These are phyloP conservation scores for Calonectria leucothoes DNA, from an alignment of 2,329 filamentous ascomycete species.

Conservation along the genomic window DNA sequence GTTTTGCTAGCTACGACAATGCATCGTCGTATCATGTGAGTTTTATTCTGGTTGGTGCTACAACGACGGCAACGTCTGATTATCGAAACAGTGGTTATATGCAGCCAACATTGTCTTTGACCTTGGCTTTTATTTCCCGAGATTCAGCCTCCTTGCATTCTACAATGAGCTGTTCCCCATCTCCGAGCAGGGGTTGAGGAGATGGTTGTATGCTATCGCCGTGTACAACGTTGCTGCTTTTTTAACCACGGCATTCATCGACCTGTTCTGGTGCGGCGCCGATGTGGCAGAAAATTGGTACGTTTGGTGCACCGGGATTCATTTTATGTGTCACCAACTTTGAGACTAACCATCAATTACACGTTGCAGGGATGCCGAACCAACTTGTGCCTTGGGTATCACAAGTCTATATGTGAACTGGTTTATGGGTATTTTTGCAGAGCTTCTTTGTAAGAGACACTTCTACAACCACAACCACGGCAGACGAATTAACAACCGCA, in stretches of 20 bases:
- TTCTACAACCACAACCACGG: neutral
- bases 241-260: neutral
- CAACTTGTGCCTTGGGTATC: neutral
- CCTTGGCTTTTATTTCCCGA: neutral
- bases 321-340: neutral
- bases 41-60: no score
- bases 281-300: neutral
- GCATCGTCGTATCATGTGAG: neutral
- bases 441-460: neutral
- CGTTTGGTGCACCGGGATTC: neutral
- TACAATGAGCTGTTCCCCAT: conserved; percentile 2
- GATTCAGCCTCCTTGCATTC: neutral
- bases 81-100: neutral
- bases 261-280: neutral
- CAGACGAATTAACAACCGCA: neutral
- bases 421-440: neutral
- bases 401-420: neutral
- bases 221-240: neutral
- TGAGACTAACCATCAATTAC: neutral
- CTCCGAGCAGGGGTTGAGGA: neutral
- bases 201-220: neutral
- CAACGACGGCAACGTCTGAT: no score
- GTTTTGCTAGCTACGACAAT: neutral
- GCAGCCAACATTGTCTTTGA: neutral
- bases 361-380: neutral